Evolutionary conservation across 768 basidiomycete genomes (phyloP), one percentile per base, ranked within the genome.

Genomic region (Rhodosporidiobolus sp.): DNA sequence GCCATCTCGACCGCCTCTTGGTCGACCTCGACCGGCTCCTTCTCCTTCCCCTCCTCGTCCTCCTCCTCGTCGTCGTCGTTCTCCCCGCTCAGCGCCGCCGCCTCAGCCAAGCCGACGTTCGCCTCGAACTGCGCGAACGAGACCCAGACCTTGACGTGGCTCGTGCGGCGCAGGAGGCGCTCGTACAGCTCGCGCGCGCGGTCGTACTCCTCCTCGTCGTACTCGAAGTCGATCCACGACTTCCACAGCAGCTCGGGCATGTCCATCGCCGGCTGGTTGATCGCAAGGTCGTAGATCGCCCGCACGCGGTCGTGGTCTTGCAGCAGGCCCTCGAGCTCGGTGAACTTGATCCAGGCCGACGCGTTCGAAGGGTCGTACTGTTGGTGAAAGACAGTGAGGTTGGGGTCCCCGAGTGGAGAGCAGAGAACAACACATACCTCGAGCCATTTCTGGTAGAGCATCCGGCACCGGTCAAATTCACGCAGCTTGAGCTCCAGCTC

Each of bases 71-170:
- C 89, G 63, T 89, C 90, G 52, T 89, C 84, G 77, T 85, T 83
- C 8, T 85, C 87, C 30, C 89, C 83, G 17, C 66, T 65, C 43
- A 65, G 61, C 60, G 63, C 74, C 43, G 64, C 73, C 61, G 67
- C 77, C 48, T 72, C 73, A n/a, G 75, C 75, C 9, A 68, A 49
- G 2, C 78, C 78, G 14, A 76, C 78, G 53, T 79, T 79, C 10
- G 88, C 89, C 81, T 98, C 95, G 77, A 97, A 96, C 76, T 90
- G 85, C 0, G 95, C 95, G 81, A 89, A 98, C 64, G 93, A 88
- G 66, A 96, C 91, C 93, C 94, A 98, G 28, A 95, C 93, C 82
- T 97, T 97, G 82, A 93, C 90, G 79, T 98, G 94, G 7, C 91
- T 91, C 74, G 92, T 95, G 60, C 90, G 84, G 45, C 86, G 82